Evolutionary conservation across 176 grass and related monocot species (phyloP).

Genomic region (Urochloa ruziziensis): DNA sequence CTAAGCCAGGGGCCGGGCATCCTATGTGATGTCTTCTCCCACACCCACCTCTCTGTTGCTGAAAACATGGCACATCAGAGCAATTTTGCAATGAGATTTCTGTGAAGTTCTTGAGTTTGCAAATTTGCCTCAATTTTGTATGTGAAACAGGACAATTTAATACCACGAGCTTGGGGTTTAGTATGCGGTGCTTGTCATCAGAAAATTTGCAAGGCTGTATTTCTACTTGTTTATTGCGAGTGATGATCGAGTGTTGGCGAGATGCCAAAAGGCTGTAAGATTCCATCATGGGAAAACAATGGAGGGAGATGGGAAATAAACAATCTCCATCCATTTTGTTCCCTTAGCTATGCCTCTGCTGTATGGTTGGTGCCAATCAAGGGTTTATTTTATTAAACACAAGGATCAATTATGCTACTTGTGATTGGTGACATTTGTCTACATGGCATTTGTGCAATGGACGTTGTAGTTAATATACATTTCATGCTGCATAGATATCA

Average conservation of each 20-base stretch:
- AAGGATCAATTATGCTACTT: not conserved
- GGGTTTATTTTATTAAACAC: not conserved
- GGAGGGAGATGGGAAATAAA: not conserved
- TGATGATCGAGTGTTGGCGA: constrained; percentile 17
- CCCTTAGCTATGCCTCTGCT: constrained; percentile 30
- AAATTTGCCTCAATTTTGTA: not conserved
- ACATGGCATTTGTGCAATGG: not conserved
- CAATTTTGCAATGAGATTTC: not conserved
- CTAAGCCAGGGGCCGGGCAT: not conserved
- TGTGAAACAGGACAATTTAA: not conserved
- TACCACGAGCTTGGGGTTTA: not conserved
- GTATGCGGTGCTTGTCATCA: not conserved
- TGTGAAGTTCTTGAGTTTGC: not conserved
- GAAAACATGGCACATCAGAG: not conserved
- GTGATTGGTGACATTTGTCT: constrained; percentile 19
- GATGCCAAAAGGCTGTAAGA: constrained; percentile 62
- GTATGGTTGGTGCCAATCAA: constrained; percentile 41
- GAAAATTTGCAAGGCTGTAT: constrained; percentile 3
- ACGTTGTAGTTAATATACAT: not conserved
- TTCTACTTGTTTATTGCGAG: not conserved
- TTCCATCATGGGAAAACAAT: constrained; percentile 32
- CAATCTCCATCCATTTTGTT: constrained; percentile 28
- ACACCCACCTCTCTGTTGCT: not conserved
- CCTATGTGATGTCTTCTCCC: constrained; percentile 17
- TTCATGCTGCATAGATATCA: not conserved